phyloP scores from a whole-genome alignment of 2,329 filamentous ascomycete genomes.

The Thermoascus crustaceus region DNA sequence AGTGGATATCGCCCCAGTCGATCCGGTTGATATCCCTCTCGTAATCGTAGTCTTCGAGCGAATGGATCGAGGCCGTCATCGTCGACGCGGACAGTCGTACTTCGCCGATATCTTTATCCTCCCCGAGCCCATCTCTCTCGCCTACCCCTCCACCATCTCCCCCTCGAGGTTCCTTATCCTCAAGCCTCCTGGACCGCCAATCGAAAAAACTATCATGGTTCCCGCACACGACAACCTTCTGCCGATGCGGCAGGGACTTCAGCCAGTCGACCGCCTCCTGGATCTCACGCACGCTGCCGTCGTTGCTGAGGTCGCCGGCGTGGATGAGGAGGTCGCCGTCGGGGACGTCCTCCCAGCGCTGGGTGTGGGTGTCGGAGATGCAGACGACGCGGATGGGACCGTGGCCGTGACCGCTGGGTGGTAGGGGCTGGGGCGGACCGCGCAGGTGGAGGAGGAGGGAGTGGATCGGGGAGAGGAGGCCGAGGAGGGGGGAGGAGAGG shows the following conservation, averaged over 20 bases:
- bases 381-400: conserved; percentile 69
- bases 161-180: conserved; percentile 51
- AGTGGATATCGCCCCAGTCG: conserved; percentile 61
- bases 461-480: conserved; percentile 56
- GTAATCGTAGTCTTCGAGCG: too few relatives aligned
- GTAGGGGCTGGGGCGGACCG: conserved; percentile 54
- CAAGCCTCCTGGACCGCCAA: conserved; percentile 48
- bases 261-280: conserved; percentile 84
- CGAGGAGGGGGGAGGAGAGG: conserved; percentile 60
- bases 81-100: conserved; percentile 23
- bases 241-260: conserved; percentile 58
- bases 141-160: too few relatives aligned
- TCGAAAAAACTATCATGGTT: conserved; percentile 90
- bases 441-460: conserved; percentile 58
- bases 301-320: conserved; percentile 73
- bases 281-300: conserved; percentile 63
- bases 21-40: conserved; percentile 43
- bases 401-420: conserved; percentile 42
- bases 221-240: conserved; percentile 77
- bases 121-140: too few relatives aligned
- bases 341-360: conserved; percentile 46
- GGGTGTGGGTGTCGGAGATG: conserved; percentile 80
- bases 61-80: conserved; percentile 29
- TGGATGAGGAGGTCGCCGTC: conserved; percentile 80
- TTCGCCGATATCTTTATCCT: conserved; percentile 44